A percentile compares a stretch with the other conserved stretches of the same genome.
phyloP scores from a whole-genome alignment of 192 early-diverging fungal genomes.

The Linnemannia exigua region DNA sequence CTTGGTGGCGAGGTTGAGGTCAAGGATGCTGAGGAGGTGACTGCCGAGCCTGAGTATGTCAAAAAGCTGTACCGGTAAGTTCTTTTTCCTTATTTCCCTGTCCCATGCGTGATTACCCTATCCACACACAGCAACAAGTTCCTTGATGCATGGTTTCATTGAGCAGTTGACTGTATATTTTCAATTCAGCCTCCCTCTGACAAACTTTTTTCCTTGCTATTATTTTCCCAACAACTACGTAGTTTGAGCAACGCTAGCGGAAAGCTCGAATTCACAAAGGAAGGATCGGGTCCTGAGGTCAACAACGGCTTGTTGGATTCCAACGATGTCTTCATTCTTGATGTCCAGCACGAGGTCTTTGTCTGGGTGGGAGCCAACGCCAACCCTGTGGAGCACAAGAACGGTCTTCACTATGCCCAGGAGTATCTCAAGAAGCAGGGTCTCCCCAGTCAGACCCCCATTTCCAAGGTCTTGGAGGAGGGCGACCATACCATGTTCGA shows the following conservation, averaged over 20 bases:
- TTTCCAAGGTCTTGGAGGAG: slow-evolving; percentile 78
- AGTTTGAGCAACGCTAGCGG: slow-evolving; percentile 58
- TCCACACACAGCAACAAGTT: background rate
- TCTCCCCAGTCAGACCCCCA: slow-evolving; percentile 66
- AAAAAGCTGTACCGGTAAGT: slow-evolving; percentile 65
- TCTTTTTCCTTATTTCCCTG: background rate
- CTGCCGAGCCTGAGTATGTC: slow-evolving; percentile 46
- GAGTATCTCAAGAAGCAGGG: slow-evolving; percentile 67
- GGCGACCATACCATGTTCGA: slow-evolving; percentile 73
- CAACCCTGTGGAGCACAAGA: slow-evolving; percentile 63
- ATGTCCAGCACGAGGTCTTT: slow-evolving; percentile 70
- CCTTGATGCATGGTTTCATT: slow-evolving; percentile 1
- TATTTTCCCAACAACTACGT: background rate
- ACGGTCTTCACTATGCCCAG: slow-evolving; percentile 73
- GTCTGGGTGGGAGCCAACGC: slow-evolving; percentile 73
- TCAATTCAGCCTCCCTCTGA: background rate
- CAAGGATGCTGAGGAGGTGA: slow-evolving; percentile 62
- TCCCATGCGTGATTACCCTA: slow-evolving; percentile 18
- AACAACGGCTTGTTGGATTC: slow-evolving; percentile 63
- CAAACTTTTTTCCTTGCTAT: background rate
- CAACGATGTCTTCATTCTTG: slow-evolving; percentile 79
- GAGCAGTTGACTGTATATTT: background rate
- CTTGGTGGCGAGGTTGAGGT: slow-evolving; percentile 76
- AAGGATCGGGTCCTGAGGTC: slow-evolving; percentile 61
- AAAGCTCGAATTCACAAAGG: slow-evolving; percentile 66